Evolutionary conservation across 169 alveolate species (phyloP).

Genomic region (Plasmodium gonderi): DNA sequence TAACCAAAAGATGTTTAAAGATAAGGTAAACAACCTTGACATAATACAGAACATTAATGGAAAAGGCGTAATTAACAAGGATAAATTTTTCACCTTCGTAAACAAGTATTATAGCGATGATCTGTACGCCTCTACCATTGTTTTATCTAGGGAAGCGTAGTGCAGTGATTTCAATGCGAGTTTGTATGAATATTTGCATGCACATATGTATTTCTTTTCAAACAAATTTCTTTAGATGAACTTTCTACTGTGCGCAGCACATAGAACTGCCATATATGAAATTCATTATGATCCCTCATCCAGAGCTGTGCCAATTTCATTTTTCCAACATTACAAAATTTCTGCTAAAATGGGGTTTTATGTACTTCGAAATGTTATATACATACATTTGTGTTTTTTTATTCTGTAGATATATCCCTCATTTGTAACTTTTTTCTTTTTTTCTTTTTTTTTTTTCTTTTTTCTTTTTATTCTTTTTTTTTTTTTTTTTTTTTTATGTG

Average conservation of each 20-base stretch:
- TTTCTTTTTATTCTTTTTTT: neutral
- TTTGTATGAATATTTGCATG: no score
- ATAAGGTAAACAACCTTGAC: conserved; percentile 28
- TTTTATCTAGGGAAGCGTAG: neutral
- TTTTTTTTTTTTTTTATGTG: no score
- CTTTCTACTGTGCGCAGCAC: no score
- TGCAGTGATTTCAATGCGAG: no score
- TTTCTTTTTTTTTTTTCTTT: neutral
- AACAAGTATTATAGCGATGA: conserved; percentile 48
- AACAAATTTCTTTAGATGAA: no score
- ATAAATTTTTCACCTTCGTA: conserved; percentile 39
- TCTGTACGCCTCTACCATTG: conserved; percentile 43
- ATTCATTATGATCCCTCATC: neutral
- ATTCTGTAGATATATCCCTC: neutral
- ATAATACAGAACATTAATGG: conserved; percentile 18
- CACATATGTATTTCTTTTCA: no score
- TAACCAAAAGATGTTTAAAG: conserved; percentile 62
- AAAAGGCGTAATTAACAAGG: conserved; percentile 24
- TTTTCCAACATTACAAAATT: neutral
- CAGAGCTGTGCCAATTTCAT: neutral
- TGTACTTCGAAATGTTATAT: neutral
- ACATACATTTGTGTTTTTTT: neutral
- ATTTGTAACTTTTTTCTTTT: neutral
- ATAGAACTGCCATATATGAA: no score
- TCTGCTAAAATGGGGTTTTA: neutral